A percentile compares a stretch with the other conserved stretches of the same genome.
phyloP scores from a whole-genome alignment of 192 early-diverging fungal species.

The Umbelopsis isabellina region DNA sequence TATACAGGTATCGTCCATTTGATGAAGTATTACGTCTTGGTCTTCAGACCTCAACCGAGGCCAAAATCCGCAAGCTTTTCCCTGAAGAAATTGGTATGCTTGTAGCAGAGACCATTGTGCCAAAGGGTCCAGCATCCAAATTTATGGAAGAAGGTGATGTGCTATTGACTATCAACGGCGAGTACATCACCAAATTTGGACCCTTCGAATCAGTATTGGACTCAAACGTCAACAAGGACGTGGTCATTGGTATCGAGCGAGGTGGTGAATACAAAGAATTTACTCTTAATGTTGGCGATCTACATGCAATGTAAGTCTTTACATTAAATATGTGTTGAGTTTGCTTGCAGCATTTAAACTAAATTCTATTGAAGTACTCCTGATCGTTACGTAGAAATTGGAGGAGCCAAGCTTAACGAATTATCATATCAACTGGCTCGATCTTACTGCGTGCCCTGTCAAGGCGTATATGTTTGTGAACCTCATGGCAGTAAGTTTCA shows the following conservation, averaged over 20 bases:
- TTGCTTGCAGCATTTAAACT: conserved; percentile 42
- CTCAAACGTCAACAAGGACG: conserved; percentile 61
- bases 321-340: background rate
- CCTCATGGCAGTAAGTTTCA: conserved; percentile 48
- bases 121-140: conserved; percentile 67
- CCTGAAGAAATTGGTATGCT: conserved; percentile 80
- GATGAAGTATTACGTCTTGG: conserved; percentile 77
- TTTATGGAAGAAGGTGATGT: conserved; percentile 81
- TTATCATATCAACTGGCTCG: conserved; percentile 77
- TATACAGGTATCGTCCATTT: conserved; percentile 63
- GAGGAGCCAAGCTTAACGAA: conserved; percentile 76
- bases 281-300: conserved; percentile 62
- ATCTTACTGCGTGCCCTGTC: conserved; percentile 65
- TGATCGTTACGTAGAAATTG: conserved; percentile 82
- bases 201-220: conserved; percentile 76
- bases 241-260: conserved; percentile 67
- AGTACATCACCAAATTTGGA: conserved; percentile 82
- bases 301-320: conserved; percentile 63
- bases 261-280: conserved; percentile 70
- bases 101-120: conserved; percentile 74
- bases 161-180: conserved; percentile 67
- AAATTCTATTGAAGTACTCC: conserved; percentile 69
- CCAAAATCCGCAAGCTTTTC: conserved; percentile 57
- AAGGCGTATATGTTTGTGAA: conserved; percentile 80
- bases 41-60: conserved; percentile 63